A percentile compares a stretch with the other conserved stretches of the same genome.
Evolutionary conservation across 2,329 filamentous ascomycete species (phyloP).

Genomic region (Aspergillus tubingensis): DNA sequence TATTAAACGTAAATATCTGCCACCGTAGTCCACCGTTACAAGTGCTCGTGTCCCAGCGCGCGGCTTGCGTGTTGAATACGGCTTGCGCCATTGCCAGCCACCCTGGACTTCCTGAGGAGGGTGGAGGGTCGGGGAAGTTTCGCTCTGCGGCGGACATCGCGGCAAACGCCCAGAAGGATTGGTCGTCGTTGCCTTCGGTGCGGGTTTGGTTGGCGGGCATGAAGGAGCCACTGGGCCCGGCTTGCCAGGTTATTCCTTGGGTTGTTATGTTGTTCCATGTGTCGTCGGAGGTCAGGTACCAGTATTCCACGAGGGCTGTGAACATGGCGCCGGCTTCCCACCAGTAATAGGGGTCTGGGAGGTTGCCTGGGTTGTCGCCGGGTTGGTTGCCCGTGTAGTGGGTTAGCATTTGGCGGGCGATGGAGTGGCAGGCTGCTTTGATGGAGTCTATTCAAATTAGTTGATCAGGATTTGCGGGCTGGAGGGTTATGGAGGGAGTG

Average conservation of each 20-base stretch:
- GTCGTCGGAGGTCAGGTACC: conserved; percentile 46
- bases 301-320: conserved; percentile 44
- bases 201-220: conserved; percentile 46
- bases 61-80: conserved; percentile 76
- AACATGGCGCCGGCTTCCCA: conserved; percentile 50
- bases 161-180: conserved; percentile 60
- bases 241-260: conserved; percentile 42
- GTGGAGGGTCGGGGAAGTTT: conserved; percentile 44
- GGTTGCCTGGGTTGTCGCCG: conserved; percentile 53
- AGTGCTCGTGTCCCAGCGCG: conserved; percentile 65
- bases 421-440: conserved; percentile 47
- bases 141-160: conserved; percentile 59
- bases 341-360: conserved; percentile 53
- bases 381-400: conserved; percentile 53
- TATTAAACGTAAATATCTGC: conserved; percentile 40
- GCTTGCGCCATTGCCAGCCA: conserved; percentile 80
- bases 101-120: conserved; percentile 56
- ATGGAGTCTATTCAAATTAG: conserved; percentile 42
- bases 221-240: conserved; percentile 40
- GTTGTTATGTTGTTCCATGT: conserved; percentile 41
- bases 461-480: no score
- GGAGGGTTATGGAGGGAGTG: no score
- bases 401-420: conserved; percentile 52
- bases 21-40: conserved; percentile 69
- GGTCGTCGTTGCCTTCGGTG: conserved; percentile 58